Evolutionary conservation across 139 green algal genomes (phyloP).

Genomic region (Dunaliella sp.): DNA sequence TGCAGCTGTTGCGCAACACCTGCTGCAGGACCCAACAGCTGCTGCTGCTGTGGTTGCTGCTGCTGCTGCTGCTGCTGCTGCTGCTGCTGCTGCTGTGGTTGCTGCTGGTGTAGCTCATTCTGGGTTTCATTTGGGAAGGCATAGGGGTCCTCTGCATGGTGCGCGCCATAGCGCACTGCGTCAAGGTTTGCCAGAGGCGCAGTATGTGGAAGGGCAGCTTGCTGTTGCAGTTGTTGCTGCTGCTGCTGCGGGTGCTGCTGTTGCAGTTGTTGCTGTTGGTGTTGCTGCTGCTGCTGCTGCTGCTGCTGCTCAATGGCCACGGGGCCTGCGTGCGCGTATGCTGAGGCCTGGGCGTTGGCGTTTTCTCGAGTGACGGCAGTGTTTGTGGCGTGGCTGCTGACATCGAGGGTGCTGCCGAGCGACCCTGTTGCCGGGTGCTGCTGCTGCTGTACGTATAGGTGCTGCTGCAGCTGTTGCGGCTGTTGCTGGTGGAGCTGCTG

Average conservation of each 20-base stretch:
- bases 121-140: background rate
- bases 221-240: background rate
- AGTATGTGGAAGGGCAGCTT: too few relatives aligned
- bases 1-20: background rate
- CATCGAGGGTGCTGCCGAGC: too few relatives aligned
- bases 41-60: too few relatives aligned
- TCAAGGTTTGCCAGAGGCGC: too few relatives aligned
- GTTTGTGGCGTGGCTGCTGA: too few relatives aligned
- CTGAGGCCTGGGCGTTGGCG: too few relatives aligned
- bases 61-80: background rate
- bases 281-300: background rate
- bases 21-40: background rate
- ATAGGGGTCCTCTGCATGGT: too few relatives aligned
- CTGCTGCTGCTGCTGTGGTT: slow-evolving; percentile 3
- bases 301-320: too few relatives aligned
- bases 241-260: background rate
- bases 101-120: background rate
- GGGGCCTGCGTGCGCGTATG: too few relatives aligned
- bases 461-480: background rate
- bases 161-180: too few relatives aligned
- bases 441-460: background rate
- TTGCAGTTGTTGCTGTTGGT: slow-evolving; percentile 3
- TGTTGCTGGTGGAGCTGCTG: background rate
- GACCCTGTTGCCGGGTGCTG: too few relatives aligned
- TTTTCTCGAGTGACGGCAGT: too few relatives aligned